A percentile compares a stretch with the other conserved stretches of the same genome.
Evolutionary conservation across 768 basidiomycete genomes (phyloP).

Genomic region (Pleurotus sapidus): DNA sequence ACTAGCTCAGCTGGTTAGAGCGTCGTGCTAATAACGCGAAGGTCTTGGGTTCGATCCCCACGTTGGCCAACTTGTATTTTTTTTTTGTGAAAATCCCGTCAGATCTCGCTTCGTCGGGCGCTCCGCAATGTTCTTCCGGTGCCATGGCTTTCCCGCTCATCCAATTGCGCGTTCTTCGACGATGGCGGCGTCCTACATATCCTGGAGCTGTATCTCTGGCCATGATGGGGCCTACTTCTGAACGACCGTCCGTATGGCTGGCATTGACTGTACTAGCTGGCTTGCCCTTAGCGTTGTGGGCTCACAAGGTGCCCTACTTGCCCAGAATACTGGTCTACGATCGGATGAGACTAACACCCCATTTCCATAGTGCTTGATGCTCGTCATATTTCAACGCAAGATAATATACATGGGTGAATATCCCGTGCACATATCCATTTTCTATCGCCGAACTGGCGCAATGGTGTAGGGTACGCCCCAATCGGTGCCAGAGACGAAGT

Average conservation of each 20-base stretch:
- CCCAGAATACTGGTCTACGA: not conserved
- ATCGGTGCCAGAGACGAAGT: conserved; percentile 34
- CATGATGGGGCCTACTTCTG: conserved; percentile 9
- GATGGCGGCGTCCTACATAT: not conserved
- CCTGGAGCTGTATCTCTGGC: not conserved
- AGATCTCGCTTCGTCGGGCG: too few relatives aligned
- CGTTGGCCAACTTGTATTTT: conserved; percentile 37
- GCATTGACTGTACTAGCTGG: conserved; percentile 29
- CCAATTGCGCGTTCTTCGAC: not conserved
- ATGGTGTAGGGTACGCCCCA: conserved; percentile 30
- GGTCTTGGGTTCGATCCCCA: conserved; percentile 71
- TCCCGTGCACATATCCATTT: not conserved
- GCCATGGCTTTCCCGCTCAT: conserved; percentile 8
- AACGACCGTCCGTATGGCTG: conserved; percentile 25
- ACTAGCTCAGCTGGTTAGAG: conserved; percentile 87
- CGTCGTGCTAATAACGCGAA: conserved; percentile 79
- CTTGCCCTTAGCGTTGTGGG: conserved; percentile 36
- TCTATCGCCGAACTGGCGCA: not conserved
- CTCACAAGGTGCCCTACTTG: conserved; percentile 26
- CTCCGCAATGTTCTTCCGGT: too few relatives aligned
- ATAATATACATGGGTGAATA: conserved; percentile 46
- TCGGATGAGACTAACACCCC: not conserved
- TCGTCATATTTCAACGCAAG: conserved; percentile 45
- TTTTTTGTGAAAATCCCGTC: too few relatives aligned
- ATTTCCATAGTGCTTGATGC: conserved; percentile 36